Evolutionary conservation across 1,284 basidiomycete species (phyloP).

Genomic region (Ceratobasidium sp.): DNA sequence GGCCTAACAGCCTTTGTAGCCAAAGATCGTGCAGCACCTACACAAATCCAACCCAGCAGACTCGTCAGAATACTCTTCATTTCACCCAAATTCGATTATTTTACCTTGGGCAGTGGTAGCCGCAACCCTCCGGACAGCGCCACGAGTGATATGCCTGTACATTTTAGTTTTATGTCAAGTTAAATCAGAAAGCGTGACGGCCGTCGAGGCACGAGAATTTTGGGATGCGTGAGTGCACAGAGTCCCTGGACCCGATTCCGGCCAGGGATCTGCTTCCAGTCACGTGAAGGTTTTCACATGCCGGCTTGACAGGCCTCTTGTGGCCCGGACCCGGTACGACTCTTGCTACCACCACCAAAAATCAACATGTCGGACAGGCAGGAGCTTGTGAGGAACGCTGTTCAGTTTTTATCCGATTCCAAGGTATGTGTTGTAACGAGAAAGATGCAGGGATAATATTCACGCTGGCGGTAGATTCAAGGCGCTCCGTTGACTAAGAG

Average conservation of each 20-base stretch:
- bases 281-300: constrained; percentile 38
- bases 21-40: constrained; percentile 35
- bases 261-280: constrained; percentile 8
- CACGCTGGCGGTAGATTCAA: constrained; percentile 64
- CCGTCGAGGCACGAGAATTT: constrained; percentile 33
- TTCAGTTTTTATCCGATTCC: constrained; percentile 81
- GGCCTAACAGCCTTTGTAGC: constrained; percentile 35
- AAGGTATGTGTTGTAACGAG: constrained; percentile 60
- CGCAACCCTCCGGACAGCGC: constrained; percentile 21
- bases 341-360: constrained; percentile 60
- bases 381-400: constrained; percentile 81
- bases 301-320: constrained; percentile 8
- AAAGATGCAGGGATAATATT: not conserved
- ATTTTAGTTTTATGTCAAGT: constrained; percentile 22
- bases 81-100: not conserved
- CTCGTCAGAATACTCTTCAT: not conserved
- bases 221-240: constrained; percentile 23
- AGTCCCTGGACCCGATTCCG: constrained; percentile 16
- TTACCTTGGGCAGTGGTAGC: constrained; percentile 21
- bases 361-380: constrained; percentile 51
- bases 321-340: constrained; percentile 13
- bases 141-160: constrained; percentile 38
- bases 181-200: constrained; percentile 7
- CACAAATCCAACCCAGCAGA: not conserved
- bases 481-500: constrained; percentile 84